Percentiles rank a stretch among this genome's conserved stretches.
phyloP scores from a whole-genome alignment of 495 filamentous ascomycete genomes.

The Aspergillus haitiensis region DNA sequence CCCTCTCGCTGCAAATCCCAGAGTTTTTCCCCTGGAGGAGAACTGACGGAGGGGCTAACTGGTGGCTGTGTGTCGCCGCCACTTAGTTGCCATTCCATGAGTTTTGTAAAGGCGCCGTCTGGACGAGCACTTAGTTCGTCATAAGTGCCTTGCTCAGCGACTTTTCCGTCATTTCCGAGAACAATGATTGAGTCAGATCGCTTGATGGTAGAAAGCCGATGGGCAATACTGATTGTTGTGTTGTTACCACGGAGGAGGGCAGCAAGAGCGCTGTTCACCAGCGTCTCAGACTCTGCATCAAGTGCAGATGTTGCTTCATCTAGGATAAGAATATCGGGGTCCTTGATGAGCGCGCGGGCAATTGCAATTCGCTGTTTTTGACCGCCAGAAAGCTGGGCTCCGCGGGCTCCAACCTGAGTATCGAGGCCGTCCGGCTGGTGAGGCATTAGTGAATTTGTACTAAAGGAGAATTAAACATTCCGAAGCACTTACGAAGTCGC shows the following conservation, averaged over 20 bases:
- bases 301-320: slow-evolving; percentile 94
- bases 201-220: slow-evolving; percentile 94
- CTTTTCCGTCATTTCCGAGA: slow-evolving; percentile 75
- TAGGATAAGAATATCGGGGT: slow-evolving; percentile 93
- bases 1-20: slow-evolving; percentile 37
- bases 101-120: slow-evolving; percentile 80
- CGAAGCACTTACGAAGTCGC: slow-evolving; percentile 69
- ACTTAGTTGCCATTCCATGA: slow-evolving; percentile 99
- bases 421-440: slow-evolving; percentile 82
- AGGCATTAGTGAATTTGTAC: slow-evolving; percentile 17
- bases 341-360: slow-evolving; percentile 88
- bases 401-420: slow-evolving; percentile 87
- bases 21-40: slow-evolving; percentile 34
- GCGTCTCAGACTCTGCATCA: slow-evolving; percentile 95
- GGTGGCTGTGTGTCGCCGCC: slow-evolving; percentile 62
- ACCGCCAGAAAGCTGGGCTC: slow-evolving; percentile 90
- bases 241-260: slow-evolving; percentile 80
- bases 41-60: slow-evolving; percentile 20
- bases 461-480: background rate
- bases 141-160: slow-evolving; percentile 88
- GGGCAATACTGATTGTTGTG: slow-evolving; percentile 95
- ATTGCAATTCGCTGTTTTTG: slow-evolving; percentile 99
- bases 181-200: slow-evolving; percentile 90
- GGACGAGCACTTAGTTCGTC: slow-evolving; percentile 67
- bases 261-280: slow-evolving; percentile 85